Conservation (phyloP, 2,329 filamentous ascomycete species). For the Ceratocystiopsis brevicomis region DNA sequence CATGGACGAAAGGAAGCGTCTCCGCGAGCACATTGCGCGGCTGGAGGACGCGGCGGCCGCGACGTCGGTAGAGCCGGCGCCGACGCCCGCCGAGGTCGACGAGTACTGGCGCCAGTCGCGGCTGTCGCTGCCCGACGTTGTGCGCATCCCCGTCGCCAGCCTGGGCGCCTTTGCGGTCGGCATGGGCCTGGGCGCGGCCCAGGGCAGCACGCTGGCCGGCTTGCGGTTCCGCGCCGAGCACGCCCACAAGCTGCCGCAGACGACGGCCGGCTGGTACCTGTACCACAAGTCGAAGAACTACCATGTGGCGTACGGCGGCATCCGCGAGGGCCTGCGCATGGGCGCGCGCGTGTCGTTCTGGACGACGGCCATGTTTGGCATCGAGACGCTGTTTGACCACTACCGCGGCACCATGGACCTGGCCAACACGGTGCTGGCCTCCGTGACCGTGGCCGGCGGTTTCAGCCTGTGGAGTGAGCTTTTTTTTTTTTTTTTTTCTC, state of each 20-base stretch:
- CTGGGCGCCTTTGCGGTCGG: conserved; percentile 48
- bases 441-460: conserved; percentile 62
- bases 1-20: too few relatives aligned
- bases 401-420: conserved; percentile 54
- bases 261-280: conserved; percentile 82
- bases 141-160: conserved; percentile 47
- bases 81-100: too few relatives aligned
- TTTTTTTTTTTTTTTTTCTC: too few relatives aligned
- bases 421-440: conserved; percentile 63
- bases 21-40: too few relatives aligned
- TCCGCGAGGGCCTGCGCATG: conserved; percentile 62
- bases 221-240: conserved; percentile 89
- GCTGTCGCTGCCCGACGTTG: conserved; percentile 42
- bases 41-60: too few relatives aligned
- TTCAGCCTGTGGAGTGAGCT: conserved; percentile 71
- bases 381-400: conserved; percentile 73
- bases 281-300: conserved; percentile 99
- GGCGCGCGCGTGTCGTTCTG: conserved; percentile 52
- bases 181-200: conserved; percentile 47
- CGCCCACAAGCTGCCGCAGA: conserved; percentile 74
- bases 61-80: too few relatives aligned
- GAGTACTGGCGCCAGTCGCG: conserved; percentile 20
- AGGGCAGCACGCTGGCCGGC: conserved; percentile 55
- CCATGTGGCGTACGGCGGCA: conserved; percentile 55
- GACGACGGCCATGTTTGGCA: conserved; percentile 55